Evolutionary conservation across 306 rosid species (phyloP).

Genomic region (Cicer bijugum): DNA sequence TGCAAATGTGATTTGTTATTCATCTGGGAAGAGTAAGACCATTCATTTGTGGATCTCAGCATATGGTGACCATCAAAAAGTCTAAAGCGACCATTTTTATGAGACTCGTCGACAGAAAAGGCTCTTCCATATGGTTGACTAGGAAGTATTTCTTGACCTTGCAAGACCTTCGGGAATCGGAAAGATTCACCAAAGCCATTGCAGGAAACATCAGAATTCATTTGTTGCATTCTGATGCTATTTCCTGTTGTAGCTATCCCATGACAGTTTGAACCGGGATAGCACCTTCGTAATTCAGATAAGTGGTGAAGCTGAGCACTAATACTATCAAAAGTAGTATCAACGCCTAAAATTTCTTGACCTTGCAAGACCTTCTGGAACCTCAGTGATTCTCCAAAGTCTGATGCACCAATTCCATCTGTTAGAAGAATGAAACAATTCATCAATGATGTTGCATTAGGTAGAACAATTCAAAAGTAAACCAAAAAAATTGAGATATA

Average conservation of each 20-base stretch:
- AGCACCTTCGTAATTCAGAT: slow-evolving; percentile 67
- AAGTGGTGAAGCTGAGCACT: slow-evolving; percentile 56
- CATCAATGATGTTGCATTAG: slow-evolving; percentile 25
- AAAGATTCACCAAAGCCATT: slow-evolving; percentile 75
- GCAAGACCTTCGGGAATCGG: slow-evolving; percentile 97
- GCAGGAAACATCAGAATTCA: slow-evolving; percentile 61
- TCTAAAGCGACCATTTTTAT: slow-evolving; percentile 61
- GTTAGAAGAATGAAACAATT: slow-evolving; percentile 31
- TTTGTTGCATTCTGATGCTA: slow-evolving; percentile 55
- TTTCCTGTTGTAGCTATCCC: slow-evolving; percentile 63
- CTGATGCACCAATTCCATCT: slow-evolving; percentile 84
- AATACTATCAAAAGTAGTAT: slow-evolving; percentile 59
- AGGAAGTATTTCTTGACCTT: slow-evolving; percentile 98
- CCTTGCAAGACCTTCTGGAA: slow-evolving; percentile 99
- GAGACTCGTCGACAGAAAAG: slow-evolving; percentile 53
- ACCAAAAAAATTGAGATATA: slow-evolving; percentile 43
- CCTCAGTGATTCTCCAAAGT: slow-evolving; percentile 85
- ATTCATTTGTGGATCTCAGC: slow-evolving; percentile 58
- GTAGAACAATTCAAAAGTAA: slow-evolving; percentile 5
- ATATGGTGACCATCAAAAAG: slow-evolving; percentile 59
- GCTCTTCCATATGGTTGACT: slow-evolving; percentile 70
- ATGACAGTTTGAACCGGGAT: slow-evolving; percentile 61
- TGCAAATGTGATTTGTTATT: slow-evolving; percentile 51
- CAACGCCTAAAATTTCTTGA: slow-evolving; percentile 89
- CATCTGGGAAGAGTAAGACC: slow-evolving; percentile 56